These are phyloP conservation scores for Plasmodium reichenowi DNA, from an alignment of 169 alveolate genomes.

Conservation along the genomic window DNA sequence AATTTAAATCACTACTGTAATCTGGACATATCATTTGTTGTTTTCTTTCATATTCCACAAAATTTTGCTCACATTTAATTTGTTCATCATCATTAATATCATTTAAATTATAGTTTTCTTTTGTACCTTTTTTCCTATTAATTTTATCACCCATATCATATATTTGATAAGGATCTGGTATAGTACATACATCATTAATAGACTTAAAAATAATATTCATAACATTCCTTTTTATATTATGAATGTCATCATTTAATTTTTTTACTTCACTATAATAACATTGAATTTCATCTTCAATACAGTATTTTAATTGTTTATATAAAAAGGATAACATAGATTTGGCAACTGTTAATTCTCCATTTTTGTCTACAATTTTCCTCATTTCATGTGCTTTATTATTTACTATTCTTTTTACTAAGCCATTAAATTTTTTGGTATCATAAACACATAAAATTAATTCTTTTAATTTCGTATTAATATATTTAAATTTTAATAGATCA, in stretches of 20 bases:
- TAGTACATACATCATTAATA: slow-evolving; percentile 34
- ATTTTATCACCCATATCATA: not conserved
- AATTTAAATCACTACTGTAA: slow-evolving; percentile 34
- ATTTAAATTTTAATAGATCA: slow-evolving; percentile 70
- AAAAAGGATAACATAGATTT: slow-evolving; percentile 64
- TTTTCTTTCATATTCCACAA: slow-evolving; percentile 2
- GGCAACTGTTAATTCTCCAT: slow-evolving; percentile 63
- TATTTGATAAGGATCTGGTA: slow-evolving; percentile 37
- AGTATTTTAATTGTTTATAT: slow-evolving; percentile 57
- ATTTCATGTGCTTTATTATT: slow-evolving; percentile 47
- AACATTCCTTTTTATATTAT: slow-evolving; percentile 51
- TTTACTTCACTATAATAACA: slow-evolving; percentile 25
- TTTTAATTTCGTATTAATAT: slow-evolving; percentile 58
- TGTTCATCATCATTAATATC: no score
- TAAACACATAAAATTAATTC: slow-evolving; percentile 65
- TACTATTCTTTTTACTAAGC: slow-evolving; percentile 44
- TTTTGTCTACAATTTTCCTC: slow-evolving; percentile 37
- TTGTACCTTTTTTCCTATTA: no score
- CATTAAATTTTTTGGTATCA: slow-evolving; percentile 72
- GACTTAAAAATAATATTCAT: slow-evolving; percentile 39
- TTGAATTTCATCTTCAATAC: slow-evolving; percentile 58
- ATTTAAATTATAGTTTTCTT: no score
- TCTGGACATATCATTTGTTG: slow-evolving; percentile 33
- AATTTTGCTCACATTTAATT: not conserved
- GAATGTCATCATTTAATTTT: slow-evolving; percentile 60